Conservation (phyloP, 306 rosid genomes). For the Delonix regia region DNA sequence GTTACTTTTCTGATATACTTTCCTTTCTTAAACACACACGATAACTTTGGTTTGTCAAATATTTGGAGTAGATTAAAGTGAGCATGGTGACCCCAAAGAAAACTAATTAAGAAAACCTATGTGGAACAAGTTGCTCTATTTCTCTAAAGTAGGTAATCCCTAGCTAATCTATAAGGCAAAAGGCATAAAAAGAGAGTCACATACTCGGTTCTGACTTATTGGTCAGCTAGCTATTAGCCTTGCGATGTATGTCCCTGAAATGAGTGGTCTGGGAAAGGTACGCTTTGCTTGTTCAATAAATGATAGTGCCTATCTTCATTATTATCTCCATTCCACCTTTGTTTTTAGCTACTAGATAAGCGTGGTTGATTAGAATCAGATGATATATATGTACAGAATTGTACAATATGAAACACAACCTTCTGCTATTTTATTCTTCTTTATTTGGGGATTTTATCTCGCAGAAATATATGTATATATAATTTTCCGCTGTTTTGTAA, state of each 20-base stretch:
- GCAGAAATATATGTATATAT: neutral
- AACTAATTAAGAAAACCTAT: slow-evolving; percentile 30
- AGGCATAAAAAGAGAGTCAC: slow-evolving; percentile 2
- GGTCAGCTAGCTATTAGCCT: neutral
- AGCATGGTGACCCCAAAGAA: slow-evolving; percentile 35
- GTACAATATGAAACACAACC: slow-evolving; percentile 8
- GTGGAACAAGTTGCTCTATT: slow-evolving; percentile 1
- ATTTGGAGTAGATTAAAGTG: slow-evolving; percentile 17
- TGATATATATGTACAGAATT: slow-evolving; percentile 2
- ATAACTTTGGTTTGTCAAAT: slow-evolving; percentile 29
- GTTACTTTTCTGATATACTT: slow-evolving; percentile 19
- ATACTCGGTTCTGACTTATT: neutral
- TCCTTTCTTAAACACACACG: slow-evolving; percentile 30
- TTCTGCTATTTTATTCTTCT: neutral
- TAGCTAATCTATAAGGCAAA: neutral
- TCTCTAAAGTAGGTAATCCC: slow-evolving; percentile 14
- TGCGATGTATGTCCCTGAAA: neutral
- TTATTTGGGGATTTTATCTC: neutral
- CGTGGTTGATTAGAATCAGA: neutral
- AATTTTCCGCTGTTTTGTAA: neutral
- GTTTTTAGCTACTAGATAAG: slow-evolving; percentile 13
- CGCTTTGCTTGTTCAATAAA: neutral
- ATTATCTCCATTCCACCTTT: neutral
- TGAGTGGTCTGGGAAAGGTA: slow-evolving; percentile 23
- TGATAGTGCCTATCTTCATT: neutral